Base-by-base conservation (phyloP, 2,329 filamentous ascomycete genomes). In the Tolypocladium paradoxum region DNA sequence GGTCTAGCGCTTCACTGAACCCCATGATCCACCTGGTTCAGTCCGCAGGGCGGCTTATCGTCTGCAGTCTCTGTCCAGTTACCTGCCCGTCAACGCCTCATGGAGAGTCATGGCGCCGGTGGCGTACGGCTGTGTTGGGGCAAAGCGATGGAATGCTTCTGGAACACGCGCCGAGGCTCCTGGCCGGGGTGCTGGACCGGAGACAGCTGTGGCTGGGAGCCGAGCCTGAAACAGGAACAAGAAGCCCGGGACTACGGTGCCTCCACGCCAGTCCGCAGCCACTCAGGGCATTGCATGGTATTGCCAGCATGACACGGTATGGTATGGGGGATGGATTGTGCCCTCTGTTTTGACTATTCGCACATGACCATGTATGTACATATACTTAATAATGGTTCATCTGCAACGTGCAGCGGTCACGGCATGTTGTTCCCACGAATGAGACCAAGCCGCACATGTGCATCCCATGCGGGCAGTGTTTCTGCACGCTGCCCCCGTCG, bases 161-260 rank as follows among this genome's bases (percentile, higher is more conserved):
- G 48, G 48, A 49, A 49, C 48, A 38, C 33, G 16, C n/a, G 47
- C 20, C 27, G 48, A 27, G 16, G 34, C 48, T 29, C 48, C n/a
- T n/a, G n/a, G n/a, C n/a, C n/a, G n/a, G n/a, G n/a, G n/a, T n/a
- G n/a, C n/a, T n/a, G n/a, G n/a, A n/a, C n/a, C n/a, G n/a, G 40
- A 45, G 40, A 16, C 12, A 40, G 9, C 22, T 24, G 34, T 49
- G 34, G 48, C 34, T 20, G 33, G 48, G 14, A 16, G 48, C 48
- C 20, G 35, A 37, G 48, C 48, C 48, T 37, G 48, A 49, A 49
- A 49, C 48, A 29, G 48, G 48, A 49, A 49, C 48, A 37, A 37
- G 34, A 49, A 20, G 34, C 34, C 34, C 34, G 48, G 47, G 20
- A 20, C 46, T 48, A 48, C 40, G 40, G 43, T 31, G 27, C 18